Conservation (phyloP, 2,329 filamentous ascomycete species). For the Claviceps pazoutovae region DNA sequence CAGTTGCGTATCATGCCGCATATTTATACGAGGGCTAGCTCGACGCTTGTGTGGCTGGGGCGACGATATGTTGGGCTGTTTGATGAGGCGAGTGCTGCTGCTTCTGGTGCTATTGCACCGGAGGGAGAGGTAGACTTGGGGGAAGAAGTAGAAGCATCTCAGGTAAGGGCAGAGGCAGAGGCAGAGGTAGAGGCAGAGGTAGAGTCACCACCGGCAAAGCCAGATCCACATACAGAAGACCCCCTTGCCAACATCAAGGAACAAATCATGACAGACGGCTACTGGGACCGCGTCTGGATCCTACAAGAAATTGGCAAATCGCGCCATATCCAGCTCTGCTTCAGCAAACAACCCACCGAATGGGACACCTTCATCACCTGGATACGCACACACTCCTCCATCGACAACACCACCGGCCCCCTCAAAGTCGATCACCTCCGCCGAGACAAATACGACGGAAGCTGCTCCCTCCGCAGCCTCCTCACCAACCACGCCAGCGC, state of each 20-base stretch:
- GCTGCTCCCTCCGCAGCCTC: constrained; percentile 6
- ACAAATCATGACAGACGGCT: constrained; percentile 4
- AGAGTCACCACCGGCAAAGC: background rate
- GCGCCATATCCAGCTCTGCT: constrained; percentile 5
- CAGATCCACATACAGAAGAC: background rate
- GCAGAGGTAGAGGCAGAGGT: too few species aligned
- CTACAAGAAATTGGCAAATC: constrained; percentile 9
- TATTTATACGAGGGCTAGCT: constrained; percentile 9
- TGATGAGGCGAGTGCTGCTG: background rate
- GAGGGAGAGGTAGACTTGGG: too few species aligned
- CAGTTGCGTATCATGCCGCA: constrained; percentile 11
- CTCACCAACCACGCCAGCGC: constrained; percentile 6
- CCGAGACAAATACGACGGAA: constrained; percentile 7
- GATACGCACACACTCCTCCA: constrained; percentile 3
- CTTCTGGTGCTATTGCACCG: background rate
- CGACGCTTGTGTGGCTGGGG: constrained; percentile 11
- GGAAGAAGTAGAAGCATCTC: too few species aligned
- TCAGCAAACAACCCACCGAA: constrained; percentile 3
- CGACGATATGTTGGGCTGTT: constrained; percentile 1
- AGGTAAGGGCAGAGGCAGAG: too few species aligned
- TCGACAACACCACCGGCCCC: constrained; percentile 1
- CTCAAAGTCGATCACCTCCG: constrained; percentile 5
- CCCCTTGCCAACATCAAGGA: background rate
- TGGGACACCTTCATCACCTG: constrained; percentile 6
- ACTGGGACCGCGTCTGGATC: constrained; percentile 10